Base-by-base conservation (phyloP, 345 rosid species). In the Euphorbia peplus region DNA sequence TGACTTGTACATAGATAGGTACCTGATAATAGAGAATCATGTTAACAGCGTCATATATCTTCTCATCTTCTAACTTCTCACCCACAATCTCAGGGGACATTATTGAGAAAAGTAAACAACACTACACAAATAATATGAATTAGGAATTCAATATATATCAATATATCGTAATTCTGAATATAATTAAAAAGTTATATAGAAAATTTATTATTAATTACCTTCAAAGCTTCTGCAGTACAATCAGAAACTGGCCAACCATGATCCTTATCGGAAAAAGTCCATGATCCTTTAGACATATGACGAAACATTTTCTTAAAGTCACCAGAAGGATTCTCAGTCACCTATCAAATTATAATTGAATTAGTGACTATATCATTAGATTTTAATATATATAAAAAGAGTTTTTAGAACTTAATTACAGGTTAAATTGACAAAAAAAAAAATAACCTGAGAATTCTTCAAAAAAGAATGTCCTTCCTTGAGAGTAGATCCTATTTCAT, bases 21-120 rank as follows among this genome's bases (percentile, higher is more conserved):
- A 76, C 85, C 81, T 79, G 85, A 19, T 76, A 68, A 41, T 78
- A 79, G 1, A 82, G 67, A 48, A 82, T n/a, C n/a, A 79, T 21
- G 32, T 79, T 74, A 52, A 82, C 79, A 15, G 75, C 55, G 57
- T 82, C 85, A 25, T 63, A 68, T 9, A 79, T 13, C 24, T 67
- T 46, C 30, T 61, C 58, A 21, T 67, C 63, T 42, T 82, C 77
- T 68, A 82, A 55, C 42, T 73, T 60, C 65, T 80, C 71, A 15
- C 77, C 85, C 50, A 74, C 79, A 22, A 79, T 32, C 0, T 81
- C 59, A 8, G 60, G 63, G 22, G 76, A 72, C 72, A 75, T 66
- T 63, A 59, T 73, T 7, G 82, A 70, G 53, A 78, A 56, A n/a
- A 78, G 72, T 0, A 81, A 67, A 52, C 82, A 78, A 70, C 82